Percentiles rank a stretch among this genome's conserved stretches.
Evolutionary conservation across 192 early-diverging fungal genomes (phyloP).

Genomic region (Lunasporangiospora selenospora): DNA sequence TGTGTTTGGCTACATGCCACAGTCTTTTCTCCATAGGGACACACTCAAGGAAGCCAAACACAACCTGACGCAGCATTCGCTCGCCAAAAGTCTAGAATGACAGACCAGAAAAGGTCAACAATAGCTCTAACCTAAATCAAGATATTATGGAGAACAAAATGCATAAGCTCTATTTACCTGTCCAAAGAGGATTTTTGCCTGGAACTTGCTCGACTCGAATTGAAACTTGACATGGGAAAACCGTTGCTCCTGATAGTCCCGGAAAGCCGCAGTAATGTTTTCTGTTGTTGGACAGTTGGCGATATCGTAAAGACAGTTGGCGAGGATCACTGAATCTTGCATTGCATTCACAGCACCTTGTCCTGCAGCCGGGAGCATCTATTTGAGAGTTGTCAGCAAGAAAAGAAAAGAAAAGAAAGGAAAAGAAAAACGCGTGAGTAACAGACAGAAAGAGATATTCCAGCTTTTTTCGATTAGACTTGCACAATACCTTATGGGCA

Average conservation of each 20-base stretch:
- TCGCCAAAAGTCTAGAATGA: too few species aligned
- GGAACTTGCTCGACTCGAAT: conserved; percentile 4
- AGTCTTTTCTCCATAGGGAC: too few species aligned
- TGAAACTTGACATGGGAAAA: conserved; percentile 19
- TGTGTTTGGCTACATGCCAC: too few species aligned
- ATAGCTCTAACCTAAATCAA: too few species aligned
- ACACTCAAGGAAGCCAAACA: too few species aligned
- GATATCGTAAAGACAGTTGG: conserved; percentile 32
- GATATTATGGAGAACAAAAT: too few species aligned
- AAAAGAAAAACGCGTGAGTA: neutral
- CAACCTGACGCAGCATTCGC: too few species aligned
- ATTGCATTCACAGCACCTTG: conserved; percentile 36
- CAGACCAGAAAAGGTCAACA: too few species aligned
- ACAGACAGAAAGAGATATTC: neutral
- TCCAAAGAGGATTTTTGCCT: conserved; percentile 21
- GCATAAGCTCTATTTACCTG: too few species aligned
- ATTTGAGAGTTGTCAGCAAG: neutral
- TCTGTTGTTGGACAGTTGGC: neutral
- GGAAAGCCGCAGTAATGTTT: conserved; percentile 13
- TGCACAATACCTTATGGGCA: too few species aligned
- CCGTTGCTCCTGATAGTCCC: conserved; percentile 15
- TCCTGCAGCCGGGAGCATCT: conserved; percentile 11
- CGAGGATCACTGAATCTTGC: conserved; percentile 33
- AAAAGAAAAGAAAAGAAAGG: neutral
- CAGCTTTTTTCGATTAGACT: too few species aligned